Conservation (phyloP, 352 stramenopile genomes). For the Pythium coloratum region DNA sequence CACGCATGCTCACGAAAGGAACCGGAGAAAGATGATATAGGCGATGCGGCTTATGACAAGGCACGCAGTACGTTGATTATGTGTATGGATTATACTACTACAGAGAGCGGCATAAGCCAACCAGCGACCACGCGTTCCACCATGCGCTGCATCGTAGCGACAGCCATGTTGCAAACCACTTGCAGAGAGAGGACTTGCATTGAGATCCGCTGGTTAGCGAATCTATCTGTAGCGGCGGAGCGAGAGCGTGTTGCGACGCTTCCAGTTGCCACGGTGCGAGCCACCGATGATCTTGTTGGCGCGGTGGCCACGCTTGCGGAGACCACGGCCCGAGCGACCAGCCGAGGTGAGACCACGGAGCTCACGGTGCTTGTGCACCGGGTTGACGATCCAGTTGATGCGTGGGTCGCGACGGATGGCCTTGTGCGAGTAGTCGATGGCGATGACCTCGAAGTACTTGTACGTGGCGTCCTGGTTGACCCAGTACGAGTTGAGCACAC, state of each 20-base stretch:
- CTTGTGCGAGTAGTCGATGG: constrained; percentile 98
- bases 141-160: constrained; percentile 17
- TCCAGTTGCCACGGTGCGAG: constrained; percentile 97
- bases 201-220: constrained; percentile 1
- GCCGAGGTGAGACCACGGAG: constrained; percentile 98
- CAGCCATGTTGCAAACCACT: constrained; percentile 26
- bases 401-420: constrained; percentile 98
- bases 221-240: constrained; percentile 98
- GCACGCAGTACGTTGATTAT: constrained; percentile 10
- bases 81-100: constrained; percentile 9
- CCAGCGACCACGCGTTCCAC: constrained; percentile 2
- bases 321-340: constrained; percentile 95
- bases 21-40: neutral
- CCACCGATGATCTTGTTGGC: constrained; percentile 99
- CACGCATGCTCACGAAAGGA: too few species aligned
- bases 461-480: constrained; percentile 99
- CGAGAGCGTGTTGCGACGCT: constrained; percentile 97
- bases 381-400: constrained; percentile 99
- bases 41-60: constrained; percentile 17
- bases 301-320: constrained; percentile 98
- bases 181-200: constrained; percentile 6
- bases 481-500: constrained; percentile 99
- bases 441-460: constrained; percentile 99
- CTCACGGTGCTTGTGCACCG: constrained; percentile 99
- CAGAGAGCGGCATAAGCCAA: neutral